Base-by-base conservation (phyloP, 192 early-diverging fungal species). In the Dissophora globulifera region DNA sequence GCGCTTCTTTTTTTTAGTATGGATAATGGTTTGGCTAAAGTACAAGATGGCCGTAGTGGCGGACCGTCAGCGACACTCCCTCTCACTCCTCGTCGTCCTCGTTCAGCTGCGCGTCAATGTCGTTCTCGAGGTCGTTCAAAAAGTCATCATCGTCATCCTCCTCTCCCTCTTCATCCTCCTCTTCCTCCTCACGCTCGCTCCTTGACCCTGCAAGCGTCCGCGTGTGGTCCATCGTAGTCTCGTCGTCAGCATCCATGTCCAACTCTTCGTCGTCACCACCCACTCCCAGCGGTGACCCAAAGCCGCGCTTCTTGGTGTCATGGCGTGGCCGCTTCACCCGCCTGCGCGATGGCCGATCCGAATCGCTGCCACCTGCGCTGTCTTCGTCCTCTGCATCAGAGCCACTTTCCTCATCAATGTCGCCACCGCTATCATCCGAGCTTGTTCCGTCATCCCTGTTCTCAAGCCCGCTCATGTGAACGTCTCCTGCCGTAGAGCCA, bases 331-430 rank as follows among this genome's bases (percentile, higher is more conserved):
- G 68, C 42, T 70, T 63, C 26, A 43, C 50, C 38, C 31, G 46
- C 19, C n/a, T 55, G n/a, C n/a, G n/a, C 0, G 38, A 32, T 43
- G 41, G 32, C 27, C 26, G 52, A 25, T 22, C 55, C 23, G 40
- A 29, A 9, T 57, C 66, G 29, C 66, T 67, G 5, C 13, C 22
- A 2, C 23, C 30, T 12, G 50, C 59, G 6, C 70, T 69, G 3
- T 61, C 75, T 15, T 81, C 58, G 5, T 59, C 85, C 3, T 67
- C 62, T 7, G 76, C 64, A 49, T 84, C 78, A 35, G 82, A 81
- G 9, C 67, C 67, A 50, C 63, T 80, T 31, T 81, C 65, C 13
- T 83, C 80, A 15, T 67, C 81, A 50, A 88, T 79, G 13, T 83
- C 84, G 11, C 75, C 62, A n/a, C 79, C 81, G 15, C 70, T 71